Evolutionary conservation across 345 rosid genomes (phyloP).

Genomic region (Bruguiera parviflora): DNA sequence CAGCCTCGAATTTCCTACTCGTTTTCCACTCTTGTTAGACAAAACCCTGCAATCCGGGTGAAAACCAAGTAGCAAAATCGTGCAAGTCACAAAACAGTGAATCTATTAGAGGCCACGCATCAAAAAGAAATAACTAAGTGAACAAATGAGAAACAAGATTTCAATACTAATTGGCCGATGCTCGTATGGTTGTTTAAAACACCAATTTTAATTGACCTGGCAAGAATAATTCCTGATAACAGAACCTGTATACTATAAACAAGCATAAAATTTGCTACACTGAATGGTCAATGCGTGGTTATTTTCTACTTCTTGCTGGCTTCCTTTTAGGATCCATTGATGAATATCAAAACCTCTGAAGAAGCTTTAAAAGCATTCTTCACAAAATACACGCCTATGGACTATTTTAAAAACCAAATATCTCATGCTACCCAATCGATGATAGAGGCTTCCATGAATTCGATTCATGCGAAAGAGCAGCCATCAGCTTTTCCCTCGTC

Average conservation of each 20-base stretch:
- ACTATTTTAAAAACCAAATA: conserved; percentile 27
- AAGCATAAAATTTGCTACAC: conserved; percentile 43
- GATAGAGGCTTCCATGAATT: conserved; percentile 53
- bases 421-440: conserved; percentile 41
- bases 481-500: conserved; percentile 79
- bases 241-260: conserved; percentile 51
- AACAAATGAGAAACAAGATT: conserved; percentile 9
- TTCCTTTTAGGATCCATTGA: conserved; percentile 25
- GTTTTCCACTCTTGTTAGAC: too few relatives aligned
- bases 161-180: conserved; percentile 34
- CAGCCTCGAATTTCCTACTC: too few relatives aligned
- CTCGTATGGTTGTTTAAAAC: conserved; percentile 28
- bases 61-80: background rate
- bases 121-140: background rate
- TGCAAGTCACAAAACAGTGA: background rate
- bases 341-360: conserved; percentile 38
- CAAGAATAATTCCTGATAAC: conserved; percentile 40
- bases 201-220: conserved; percentile 36
- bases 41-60: too few relatives aligned
- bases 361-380: conserved; percentile 39
- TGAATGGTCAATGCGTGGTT: conserved; percentile 45
- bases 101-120: background rate
- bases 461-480: conserved; percentile 48
- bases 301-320: conserved; percentile 45
- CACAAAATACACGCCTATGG: conserved; percentile 36